Percentiles rank a stretch among this genome's conserved stretches.
Conservation (phyloP, 1,139 yeast genomes). For the Candida labiduridarum region DNA sequence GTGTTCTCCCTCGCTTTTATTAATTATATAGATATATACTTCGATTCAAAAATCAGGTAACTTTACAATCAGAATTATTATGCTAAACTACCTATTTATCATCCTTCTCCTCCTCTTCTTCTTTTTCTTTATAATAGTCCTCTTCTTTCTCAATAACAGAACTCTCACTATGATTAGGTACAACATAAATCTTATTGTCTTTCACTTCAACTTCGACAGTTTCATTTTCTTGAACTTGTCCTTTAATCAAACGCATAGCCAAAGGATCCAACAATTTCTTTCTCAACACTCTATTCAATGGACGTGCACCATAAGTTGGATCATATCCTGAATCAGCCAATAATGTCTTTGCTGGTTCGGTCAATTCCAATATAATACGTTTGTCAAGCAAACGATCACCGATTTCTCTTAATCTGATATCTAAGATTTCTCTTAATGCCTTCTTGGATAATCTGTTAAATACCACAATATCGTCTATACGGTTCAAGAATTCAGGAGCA, state of each 20-base stretch:
- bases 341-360: constrained; percentile 70
- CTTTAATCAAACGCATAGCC: constrained; percentile 77
- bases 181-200: constrained; percentile 34
- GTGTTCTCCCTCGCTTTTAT: neutral
- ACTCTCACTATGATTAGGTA: constrained; percentile 46
- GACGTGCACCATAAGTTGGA: constrained; percentile 92
- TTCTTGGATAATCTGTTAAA: constrained; percentile 83
- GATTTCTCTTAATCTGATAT: constrained; percentile 78
- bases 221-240: constrained; percentile 74
- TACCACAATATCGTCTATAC: constrained; percentile 87
- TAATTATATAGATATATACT: neutral
- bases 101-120: constrained; percentile 12
- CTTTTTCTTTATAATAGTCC: constrained; percentile 7
- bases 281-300: constrained; percentile 86
- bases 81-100: constrained; percentile 4
- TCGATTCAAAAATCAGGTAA: neutral
- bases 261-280: constrained; percentile 81
- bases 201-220: constrained; percentile 47
- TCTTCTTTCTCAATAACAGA: constrained; percentile 13
- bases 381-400: constrained; percentile 77
- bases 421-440: constrained; percentile 77
- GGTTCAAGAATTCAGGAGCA: constrained; percentile 93
- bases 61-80: too few species aligned
- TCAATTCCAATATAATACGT: constrained; percentile 65
- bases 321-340: constrained; percentile 87